phyloP scores from a whole-genome alignment of 345 rosid genomes.

The Brassica carinata region DNA sequence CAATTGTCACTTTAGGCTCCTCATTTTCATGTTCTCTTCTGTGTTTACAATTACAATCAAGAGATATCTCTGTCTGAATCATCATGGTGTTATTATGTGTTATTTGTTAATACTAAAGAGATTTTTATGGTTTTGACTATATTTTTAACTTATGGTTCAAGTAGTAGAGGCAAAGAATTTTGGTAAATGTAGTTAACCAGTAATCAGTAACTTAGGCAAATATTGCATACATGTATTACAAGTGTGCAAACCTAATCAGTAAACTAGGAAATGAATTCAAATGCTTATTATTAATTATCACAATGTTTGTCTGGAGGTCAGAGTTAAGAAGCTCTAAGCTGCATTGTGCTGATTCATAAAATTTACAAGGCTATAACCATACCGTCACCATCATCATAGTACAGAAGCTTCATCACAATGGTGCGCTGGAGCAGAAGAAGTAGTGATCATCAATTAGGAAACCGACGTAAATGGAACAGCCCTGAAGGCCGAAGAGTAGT shows the following conservation, averaged over 20 bases:
- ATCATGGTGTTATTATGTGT: background rate
- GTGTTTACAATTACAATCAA: background rate
- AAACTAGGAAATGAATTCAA: background rate
- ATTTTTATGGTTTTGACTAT: too few relatives aligned
- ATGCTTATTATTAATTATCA: conserved; percentile 14
- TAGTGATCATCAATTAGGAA: conserved; percentile 12
- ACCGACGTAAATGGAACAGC: background rate
- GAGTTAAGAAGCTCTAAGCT: conserved; percentile 12
- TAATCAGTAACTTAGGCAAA: background rate
- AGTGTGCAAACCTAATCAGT: background rate
- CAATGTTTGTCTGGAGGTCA: conserved; percentile 2
- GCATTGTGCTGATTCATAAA: background rate
- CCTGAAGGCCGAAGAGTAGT: background rate
- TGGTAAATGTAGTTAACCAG: background rate
- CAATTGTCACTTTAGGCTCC: background rate
- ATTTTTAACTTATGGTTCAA: background rate
- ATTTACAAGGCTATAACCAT: conserved; percentile 39
- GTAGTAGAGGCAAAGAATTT: background rate
- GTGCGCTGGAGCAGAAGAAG: conserved; percentile 67
- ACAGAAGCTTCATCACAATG: conserved; percentile 90
- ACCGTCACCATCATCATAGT: conserved; percentile 95
- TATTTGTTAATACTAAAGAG: background rate
- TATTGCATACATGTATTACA: too few relatives aligned
- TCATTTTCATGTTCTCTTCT: background rate
- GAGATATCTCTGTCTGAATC: background rate